These are phyloP conservation scores for Ganoderma lucidum DNA, from an alignment of 1,284 basidiomycete genomes.

Conservation along the genomic window DNA sequence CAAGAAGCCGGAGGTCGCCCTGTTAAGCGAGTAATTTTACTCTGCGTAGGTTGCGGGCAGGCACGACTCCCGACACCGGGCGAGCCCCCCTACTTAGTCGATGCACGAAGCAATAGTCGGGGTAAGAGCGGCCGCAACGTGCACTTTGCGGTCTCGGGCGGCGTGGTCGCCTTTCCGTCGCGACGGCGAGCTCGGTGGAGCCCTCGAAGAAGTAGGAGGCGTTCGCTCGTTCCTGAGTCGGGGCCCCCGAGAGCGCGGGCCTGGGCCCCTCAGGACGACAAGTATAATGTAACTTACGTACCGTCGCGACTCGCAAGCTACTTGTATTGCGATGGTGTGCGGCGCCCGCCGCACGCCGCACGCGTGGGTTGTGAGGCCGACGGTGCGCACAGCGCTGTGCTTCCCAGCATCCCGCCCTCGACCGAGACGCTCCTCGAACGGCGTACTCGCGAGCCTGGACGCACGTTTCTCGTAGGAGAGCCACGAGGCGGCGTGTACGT, in stretches of 20 bases:
- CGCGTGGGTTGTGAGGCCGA: not conserved
- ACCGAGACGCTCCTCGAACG: slow-evolving; percentile 4
- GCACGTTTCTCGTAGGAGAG: not conserved
- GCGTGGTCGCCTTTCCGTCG: too few relatives aligned
- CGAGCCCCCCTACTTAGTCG: not conserved
- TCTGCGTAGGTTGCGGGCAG: not conserved
- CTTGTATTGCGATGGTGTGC: not conserved
- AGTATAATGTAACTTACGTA: too few relatives aligned
- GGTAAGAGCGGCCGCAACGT: not conserved
- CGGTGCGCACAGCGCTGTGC: not conserved
- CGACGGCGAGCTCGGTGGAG: not conserved
- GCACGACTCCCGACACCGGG: not conserved
- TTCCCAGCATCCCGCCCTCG: not conserved
- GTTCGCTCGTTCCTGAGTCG: not conserved
- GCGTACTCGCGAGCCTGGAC: not conserved
- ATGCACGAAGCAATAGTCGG: not conserved
- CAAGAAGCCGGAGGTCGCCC: not conserved
- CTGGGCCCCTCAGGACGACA: not conserved
- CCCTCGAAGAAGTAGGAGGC: not conserved
- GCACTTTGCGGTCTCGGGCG: not conserved
- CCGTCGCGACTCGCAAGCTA: not conserved
- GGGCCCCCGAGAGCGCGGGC: not conserved
- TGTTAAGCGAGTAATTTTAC: not conserved
- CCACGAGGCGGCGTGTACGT: not conserved
- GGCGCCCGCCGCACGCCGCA: not conserved